phyloP scores from a whole-genome alignment of 768 basidiomycete genomes.

The Mycena galopus region DNA sequence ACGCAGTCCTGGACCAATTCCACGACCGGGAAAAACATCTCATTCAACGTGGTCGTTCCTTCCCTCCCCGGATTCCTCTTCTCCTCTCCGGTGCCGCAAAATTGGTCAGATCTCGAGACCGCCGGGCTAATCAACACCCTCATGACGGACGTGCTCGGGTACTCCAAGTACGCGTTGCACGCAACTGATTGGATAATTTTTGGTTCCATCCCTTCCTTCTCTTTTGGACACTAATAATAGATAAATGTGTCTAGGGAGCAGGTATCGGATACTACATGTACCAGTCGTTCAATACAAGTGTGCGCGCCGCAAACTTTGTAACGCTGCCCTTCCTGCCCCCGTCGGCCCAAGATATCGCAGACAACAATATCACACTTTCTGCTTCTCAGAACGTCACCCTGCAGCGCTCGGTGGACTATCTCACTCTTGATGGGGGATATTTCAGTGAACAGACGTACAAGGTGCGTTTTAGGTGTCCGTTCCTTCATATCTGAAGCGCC shows the following conservation, averaged over 20 bases:
- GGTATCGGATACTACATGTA: constrained; percentile 18
- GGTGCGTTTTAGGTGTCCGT: neutral
- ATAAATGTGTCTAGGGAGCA: constrained; percentile 11
- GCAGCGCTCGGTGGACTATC: constrained; percentile 5
- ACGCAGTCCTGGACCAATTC: no score
- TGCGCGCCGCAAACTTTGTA: constrained; percentile 31
- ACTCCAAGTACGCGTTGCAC: constrained; percentile 39
- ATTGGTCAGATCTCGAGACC: constrained; percentile 41
- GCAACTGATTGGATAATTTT: constrained; percentile 45
- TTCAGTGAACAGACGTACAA: constrained; percentile 1
- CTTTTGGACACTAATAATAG: neutral
- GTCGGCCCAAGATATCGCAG: constrained; percentile 12
- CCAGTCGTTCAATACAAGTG: constrained; percentile 23
- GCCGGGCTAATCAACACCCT: constrained; percentile 42
- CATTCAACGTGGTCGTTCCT: constrained; percentile 22
- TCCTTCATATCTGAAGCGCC: neutral
- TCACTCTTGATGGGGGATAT: constrained; percentile 14
- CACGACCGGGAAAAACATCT: constrained; percentile 10
- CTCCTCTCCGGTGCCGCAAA: constrained; percentile 30
- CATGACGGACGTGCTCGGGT: constrained; percentile 43
- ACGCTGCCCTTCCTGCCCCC: constrained; percentile 24
- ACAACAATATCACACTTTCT: constrained; percentile 16
- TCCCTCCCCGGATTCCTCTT: constrained; percentile 39
- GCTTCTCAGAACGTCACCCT: constrained; percentile 14
- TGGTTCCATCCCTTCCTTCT: neutral